phyloP scores from a whole-genome alignment of 208 protist genomes.

The Phytomonas sp. region DNA sequence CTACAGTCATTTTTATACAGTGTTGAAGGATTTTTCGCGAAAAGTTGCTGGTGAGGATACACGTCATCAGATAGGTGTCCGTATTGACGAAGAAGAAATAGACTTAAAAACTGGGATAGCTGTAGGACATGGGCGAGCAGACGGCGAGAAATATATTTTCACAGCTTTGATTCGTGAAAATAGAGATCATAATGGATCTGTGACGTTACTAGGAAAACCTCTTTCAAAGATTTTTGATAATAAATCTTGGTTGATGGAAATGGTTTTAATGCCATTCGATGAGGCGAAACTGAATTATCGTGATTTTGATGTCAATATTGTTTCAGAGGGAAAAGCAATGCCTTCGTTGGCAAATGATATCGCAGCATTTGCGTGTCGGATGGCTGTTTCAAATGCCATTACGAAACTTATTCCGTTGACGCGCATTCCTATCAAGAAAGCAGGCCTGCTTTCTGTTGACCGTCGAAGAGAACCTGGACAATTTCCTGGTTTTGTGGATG shows the following conservation, averaged over 20 bases:
- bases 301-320: slow-evolving; percentile 83
- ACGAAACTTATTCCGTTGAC: slow-evolving; percentile 75
- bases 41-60: slow-evolving; percentile 86
- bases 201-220: slow-evolving; percentile 76
- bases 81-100: slow-evolving; percentile 77
- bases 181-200: slow-evolving; percentile 50
- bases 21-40: slow-evolving; percentile 79
- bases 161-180: slow-evolving; percentile 79
- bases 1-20: slow-evolving; percentile 85
- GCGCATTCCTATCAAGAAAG: slow-evolving; percentile 84
- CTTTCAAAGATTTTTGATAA: slow-evolving; percentile 63
- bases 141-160: slow-evolving; percentile 82
- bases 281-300: slow-evolving; percentile 74
- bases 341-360: slow-evolving; percentile 82
- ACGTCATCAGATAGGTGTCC: slow-evolving; percentile 86
- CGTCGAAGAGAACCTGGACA: slow-evolving; percentile 66
- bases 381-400: slow-evolving; percentile 80
- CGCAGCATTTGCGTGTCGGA: slow-evolving; percentile 69
- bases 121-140: slow-evolving; percentile 69
- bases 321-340: slow-evolving; percentile 76
- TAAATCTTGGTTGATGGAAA: slow-evolving; percentile 88
- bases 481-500: slow-evolving; percentile 79
- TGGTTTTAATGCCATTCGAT: slow-evolving; percentile 85
- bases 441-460: slow-evolving; percentile 81
- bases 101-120: slow-evolving; percentile 73